Percentiles rank a stretch among this genome's conserved stretches.
These are phyloP conservation scores for Leccinum subtestaceum DNA, from an alignment of 768 basidiomycete genomes.

Conservation along the genomic window DNA sequence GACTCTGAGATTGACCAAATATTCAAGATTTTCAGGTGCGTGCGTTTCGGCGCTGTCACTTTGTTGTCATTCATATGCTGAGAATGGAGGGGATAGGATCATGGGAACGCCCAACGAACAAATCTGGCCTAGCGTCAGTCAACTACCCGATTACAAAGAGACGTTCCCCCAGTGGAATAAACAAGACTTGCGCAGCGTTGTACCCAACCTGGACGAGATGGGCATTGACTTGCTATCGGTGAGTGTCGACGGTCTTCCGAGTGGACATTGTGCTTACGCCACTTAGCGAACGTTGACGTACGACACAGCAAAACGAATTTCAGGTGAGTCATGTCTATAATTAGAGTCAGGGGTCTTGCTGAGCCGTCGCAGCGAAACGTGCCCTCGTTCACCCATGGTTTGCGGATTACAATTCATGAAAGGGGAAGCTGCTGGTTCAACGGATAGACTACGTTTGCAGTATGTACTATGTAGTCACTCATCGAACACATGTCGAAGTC, in stretches of 20 bases:
- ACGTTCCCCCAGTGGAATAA: constrained; percentile 94
- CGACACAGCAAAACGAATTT: constrained; percentile 89
- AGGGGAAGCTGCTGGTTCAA: constrained; percentile 13
- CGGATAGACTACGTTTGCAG: constrained; percentile 27
- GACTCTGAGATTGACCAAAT: constrained; percentile 99
- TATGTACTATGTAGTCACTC: constrained; percentile 10
- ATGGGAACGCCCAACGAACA: constrained; percentile 93
- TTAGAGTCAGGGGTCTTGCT: constrained; percentile 1
- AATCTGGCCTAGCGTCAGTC: constrained; percentile 85
- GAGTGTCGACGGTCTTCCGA: constrained; percentile 10
- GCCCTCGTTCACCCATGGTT: constrained; percentile 50
- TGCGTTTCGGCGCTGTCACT: background rate
- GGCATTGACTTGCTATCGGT: constrained; percentile 84
- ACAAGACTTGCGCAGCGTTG: constrained; percentile 64
- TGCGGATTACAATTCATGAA: constrained; percentile 43
- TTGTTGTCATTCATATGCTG: background rate
- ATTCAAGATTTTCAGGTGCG: constrained; percentile 95
- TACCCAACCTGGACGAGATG: constrained; percentile 68
- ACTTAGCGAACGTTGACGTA: constrained; percentile 69
- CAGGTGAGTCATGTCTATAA: constrained; percentile 51
- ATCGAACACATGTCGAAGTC: background rate
- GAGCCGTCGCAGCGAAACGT: constrained; percentile 48
- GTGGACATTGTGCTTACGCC: background rate
- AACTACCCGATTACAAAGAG: constrained; percentile 91
- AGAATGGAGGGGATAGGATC: constrained; percentile 50